Conservation (phyloP, 2,329 filamentous ascomycete species). For the Scopulariopsis brevicaulis region DNA sequence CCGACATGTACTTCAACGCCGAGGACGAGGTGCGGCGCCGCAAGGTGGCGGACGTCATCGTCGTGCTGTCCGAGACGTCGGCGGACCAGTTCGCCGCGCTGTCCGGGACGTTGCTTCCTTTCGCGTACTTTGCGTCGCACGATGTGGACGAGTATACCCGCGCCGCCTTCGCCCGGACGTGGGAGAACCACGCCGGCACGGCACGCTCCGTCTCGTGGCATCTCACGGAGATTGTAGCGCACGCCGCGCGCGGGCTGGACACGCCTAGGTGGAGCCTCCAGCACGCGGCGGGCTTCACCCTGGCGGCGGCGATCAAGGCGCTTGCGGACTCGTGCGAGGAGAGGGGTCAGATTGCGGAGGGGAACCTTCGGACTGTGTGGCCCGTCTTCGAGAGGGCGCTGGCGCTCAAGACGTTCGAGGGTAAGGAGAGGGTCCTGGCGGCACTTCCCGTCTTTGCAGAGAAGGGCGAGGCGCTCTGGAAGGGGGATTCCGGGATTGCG, state of each 20-base stretch:
- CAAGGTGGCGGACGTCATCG: slow-evolving; percentile 71
- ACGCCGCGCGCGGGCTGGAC: slow-evolving; percentile 59
- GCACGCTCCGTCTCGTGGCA: slow-evolving; percentile 73
- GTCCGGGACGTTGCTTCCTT: slow-evolving; percentile 66
- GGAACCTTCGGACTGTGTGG: slow-evolving; percentile 60
- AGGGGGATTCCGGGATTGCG: slow-evolving; percentile 36
- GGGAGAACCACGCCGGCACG: slow-evolving; percentile 84
- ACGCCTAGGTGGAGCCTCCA: slow-evolving; percentile 84
- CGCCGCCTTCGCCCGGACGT: slow-evolving; percentile 73
- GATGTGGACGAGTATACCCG: slow-evolving; percentile 72
- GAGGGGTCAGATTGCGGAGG: slow-evolving; percentile 45
- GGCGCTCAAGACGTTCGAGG: slow-evolving; percentile 81
- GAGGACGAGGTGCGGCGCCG: slow-evolving; percentile 68
- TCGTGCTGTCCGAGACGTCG: slow-evolving; percentile 74
- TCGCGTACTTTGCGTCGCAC: slow-evolving; percentile 79
- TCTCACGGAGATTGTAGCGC: slow-evolving; percentile 64
- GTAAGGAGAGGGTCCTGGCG: slow-evolving; percentile 76
- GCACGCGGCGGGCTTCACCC: slow-evolving; percentile 72
- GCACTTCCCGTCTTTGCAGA: slow-evolving; percentile 70
- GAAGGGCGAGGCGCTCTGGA: slow-evolving; percentile 48
- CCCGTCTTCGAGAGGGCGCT: slow-evolving; percentile 72
- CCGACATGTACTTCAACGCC: slow-evolving; percentile 67
- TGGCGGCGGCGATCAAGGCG: slow-evolving; percentile 61
- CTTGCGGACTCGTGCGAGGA: slow-evolving; percentile 47
- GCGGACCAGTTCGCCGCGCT: slow-evolving; percentile 78